phyloP scores from a whole-genome alignment of 2,329 filamentous ascomycete genomes.

The Cryphonectria carpinicola region DNA sequence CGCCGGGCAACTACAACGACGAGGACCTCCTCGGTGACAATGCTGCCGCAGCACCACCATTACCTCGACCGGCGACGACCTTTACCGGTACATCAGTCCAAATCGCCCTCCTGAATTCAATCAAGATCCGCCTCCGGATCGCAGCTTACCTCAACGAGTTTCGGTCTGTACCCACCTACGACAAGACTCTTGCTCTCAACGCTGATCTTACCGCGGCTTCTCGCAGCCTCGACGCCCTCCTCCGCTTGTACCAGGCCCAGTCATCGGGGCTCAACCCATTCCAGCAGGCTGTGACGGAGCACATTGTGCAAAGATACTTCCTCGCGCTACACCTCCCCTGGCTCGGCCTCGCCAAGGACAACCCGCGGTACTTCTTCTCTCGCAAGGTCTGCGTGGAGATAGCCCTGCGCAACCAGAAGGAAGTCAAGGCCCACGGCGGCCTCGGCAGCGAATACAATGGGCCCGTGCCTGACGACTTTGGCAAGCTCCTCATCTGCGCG shows the following conservation, averaged over 20 bases:
- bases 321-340: constrained; percentile 59
- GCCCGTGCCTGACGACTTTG: constrained; percentile 40
- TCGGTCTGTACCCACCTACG: constrained; percentile 47
- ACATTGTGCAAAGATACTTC: constrained; percentile 52
- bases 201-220: constrained; percentile 48
- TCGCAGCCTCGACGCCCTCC: constrained; percentile 39
- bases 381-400: constrained; percentile 44
- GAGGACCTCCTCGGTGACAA: constrained; percentile 42
- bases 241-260: constrained; percentile 40
- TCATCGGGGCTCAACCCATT: constrained; percentile 45
- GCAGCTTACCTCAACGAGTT: constrained; percentile 53
- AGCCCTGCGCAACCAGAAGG: constrained; percentile 38
- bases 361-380: constrained; percentile 56
- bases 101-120: constrained; percentile 49
- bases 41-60: constrained; percentile 33
- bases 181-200: constrained; percentile 52
- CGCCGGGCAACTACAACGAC: constrained; percentile 55
- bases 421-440: constrained; percentile 38
- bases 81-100: constrained; percentile 58
- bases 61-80: constrained; percentile 32
- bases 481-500: constrained; percentile 45
- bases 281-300: constrained; percentile 48
- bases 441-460: constrained; percentile 45
- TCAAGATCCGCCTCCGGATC: constrained; percentile 49
- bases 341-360: constrained; percentile 48